A percentile compares a stretch with the other conserved stretches of the same genome.
Conservation (phyloP, 2,329 filamentous ascomycete genomes). For the Corynespora cassiicola region DNA sequence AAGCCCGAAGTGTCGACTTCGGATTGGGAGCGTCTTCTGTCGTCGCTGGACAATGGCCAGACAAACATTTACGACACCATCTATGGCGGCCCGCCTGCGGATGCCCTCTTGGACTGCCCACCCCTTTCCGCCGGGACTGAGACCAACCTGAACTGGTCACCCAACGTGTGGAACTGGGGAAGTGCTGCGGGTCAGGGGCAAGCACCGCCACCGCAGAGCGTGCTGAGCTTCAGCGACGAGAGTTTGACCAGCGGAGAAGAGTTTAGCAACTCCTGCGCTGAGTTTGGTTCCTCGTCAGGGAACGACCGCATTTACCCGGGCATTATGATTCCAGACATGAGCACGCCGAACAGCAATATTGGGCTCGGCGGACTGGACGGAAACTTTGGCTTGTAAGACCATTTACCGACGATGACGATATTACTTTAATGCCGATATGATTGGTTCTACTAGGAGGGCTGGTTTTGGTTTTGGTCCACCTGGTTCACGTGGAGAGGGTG, state of each 20-base stretch:
- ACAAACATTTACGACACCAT: conserved; percentile 86
- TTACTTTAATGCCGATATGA: too few species aligned
- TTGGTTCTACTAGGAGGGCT: too few species aligned
- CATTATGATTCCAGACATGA: conserved; percentile 45
- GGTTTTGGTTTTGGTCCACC: too few species aligned
- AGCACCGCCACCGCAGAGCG: conserved; percentile 55
- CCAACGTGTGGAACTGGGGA: conserved; percentile 43
- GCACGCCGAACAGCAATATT: conserved; percentile 21
- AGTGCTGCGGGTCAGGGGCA: conserved; percentile 30
- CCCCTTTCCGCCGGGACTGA: conserved; percentile 37
- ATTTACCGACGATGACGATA: conserved; percentile 2
- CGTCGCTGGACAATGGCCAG: conserved; percentile 78
- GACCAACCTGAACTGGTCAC: conserved; percentile 41
- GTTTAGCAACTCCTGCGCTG: conserved; percentile 38
- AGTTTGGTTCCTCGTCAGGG: conserved; percentile 34
- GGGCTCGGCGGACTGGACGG: conserved; percentile 46
- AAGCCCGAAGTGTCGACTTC: conserved; percentile 62
- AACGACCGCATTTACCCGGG: conserved; percentile 41
- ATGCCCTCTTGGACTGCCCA: conserved; percentile 42
- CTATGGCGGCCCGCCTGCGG: conserved; percentile 69
- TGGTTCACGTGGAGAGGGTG: too few species aligned
- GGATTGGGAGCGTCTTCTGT: conserved; percentile 84
- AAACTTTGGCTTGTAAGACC: conserved; percentile 47
- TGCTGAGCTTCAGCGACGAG: conserved; percentile 66
- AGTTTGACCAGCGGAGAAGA: conserved; percentile 62